Evolutionary conservation across 1,284 basidiomycete genomes (phyloP).

Genomic region (Cronartium quercuum): DNA sequence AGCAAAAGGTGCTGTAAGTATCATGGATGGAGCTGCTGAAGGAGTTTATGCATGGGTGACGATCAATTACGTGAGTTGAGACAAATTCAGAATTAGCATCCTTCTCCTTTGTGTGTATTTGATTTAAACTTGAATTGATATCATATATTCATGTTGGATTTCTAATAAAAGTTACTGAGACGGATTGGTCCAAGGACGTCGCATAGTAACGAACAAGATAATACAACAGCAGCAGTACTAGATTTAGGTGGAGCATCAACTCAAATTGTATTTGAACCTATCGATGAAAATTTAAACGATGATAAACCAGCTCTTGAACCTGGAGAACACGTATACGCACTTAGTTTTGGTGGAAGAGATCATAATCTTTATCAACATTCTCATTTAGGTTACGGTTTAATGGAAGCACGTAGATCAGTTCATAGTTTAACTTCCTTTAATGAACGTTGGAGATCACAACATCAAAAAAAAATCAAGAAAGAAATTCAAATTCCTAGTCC

Average conservation of each 20-base stretch:
- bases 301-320: slow-evolving; percentile 56
- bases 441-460: slow-evolving; percentile 53
- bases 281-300: slow-evolving; percentile 51
- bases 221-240: slow-evolving; percentile 76
- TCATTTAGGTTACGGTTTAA: slow-evolving; percentile 91
- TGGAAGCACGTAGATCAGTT: slow-evolving; percentile 76
- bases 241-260: slow-evolving; percentile 96
- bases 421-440: slow-evolving; percentile 87
- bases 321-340: slow-evolving; percentile 88
- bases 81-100: background rate
- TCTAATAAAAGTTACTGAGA: slow-evolving; percentile 55
- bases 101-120: slow-evolving; percentile 34
- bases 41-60: slow-evolving; percentile 98
- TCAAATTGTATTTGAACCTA: slow-evolving; percentile 93
- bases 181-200: slow-evolving; percentile 62
- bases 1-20: slow-evolving; percentile 61
- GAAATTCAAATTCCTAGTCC: slow-evolving; percentile 60
- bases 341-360: slow-evolving; percentile 65
- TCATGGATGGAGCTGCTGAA: slow-evolving; percentile 97
- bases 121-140: slow-evolving; percentile 41
- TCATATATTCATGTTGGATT: background rate
- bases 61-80: slow-evolving; percentile 70
- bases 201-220: slow-evolving; percentile 40
- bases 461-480: slow-evolving; percentile 51
- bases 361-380: slow-evolving; percentile 87